phyloP scores from a whole-genome alignment of 352 stramenopile genomes.

The Pythium vanterpoolii region DNA sequence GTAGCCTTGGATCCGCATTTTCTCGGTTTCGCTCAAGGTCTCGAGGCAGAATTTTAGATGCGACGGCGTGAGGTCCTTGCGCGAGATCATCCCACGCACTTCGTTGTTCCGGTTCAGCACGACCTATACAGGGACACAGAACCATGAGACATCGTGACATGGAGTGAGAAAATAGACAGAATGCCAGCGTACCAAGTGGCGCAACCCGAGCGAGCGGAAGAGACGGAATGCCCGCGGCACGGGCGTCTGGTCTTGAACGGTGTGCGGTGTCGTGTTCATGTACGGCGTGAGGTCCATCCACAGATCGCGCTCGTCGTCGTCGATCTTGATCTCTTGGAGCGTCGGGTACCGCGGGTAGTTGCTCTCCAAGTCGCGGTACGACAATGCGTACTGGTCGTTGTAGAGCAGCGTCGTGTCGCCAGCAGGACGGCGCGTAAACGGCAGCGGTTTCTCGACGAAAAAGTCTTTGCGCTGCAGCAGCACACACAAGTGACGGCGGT shows the following conservation, averaged over 20 bases:
- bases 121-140: constrained; percentile 26
- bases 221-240: constrained; percentile 95
- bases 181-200: constrained; percentile 83
- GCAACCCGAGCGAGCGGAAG: constrained; percentile 96
- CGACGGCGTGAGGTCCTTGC: constrained; percentile 82
- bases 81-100: constrained; percentile 85
- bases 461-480: constrained; percentile 86
- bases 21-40: constrained; percentile 72
- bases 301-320: constrained; percentile 85
- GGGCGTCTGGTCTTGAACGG: constrained; percentile 92
- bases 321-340: constrained; percentile 86
- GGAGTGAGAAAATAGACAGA: background rate
- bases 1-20: constrained; percentile 81
- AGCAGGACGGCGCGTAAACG: constrained; percentile 75
- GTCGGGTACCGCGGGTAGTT: constrained; percentile 81
- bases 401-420: constrained; percentile 79
- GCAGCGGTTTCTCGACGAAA: constrained; percentile 68
- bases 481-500: constrained; percentile 72
- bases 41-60: constrained; percentile 83
- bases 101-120: constrained; percentile 90
- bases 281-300: constrained; percentile 97
- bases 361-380: constrained; percentile 81
- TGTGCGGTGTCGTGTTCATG: constrained; percentile 96
- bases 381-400: constrained; percentile 85
- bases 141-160: background rate